Base-by-base conservation (phyloP, 2,329 filamentous ascomycete genomes). In the Trichophaea hybrida region DNA sequence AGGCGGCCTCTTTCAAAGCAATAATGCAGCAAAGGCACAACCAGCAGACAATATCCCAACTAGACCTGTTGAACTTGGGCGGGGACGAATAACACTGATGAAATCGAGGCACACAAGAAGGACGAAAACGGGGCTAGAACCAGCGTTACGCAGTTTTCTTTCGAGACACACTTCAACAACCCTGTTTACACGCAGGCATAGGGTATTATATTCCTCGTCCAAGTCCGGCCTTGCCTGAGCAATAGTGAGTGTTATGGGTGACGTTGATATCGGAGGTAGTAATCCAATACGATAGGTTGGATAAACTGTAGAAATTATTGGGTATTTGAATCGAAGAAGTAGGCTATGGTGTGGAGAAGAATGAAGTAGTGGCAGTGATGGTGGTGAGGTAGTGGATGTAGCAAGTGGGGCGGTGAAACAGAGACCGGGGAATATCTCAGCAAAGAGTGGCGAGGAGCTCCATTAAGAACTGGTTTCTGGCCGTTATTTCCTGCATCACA, bases 81-180 rank as follows among this genome's bases (percentile, higher is more conserved):
- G 40, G 24, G 40, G 50, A n/a, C 34, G 24, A 53, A 53, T 35
- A 32, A 49, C 44, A 24, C 50, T 33, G 34, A 53, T 4, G 50
- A 35, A 53, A 51, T 43, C 38, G 44, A 35, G 50, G n/a, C 50
- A 53, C 44, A 49, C 44, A 53, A 6, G 15, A 34, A 53, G 33
- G 33, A 53, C 50, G 32, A 53, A 53, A 53, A 53, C 33, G 50
- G 48, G 50, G 32, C 50, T n/a, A 53, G 50, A 53, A 53, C 5
- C 32, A 34, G 24, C 32, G 32, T 35, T 37, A 53, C 50, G 50
- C 50, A 37, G 50, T 53, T 24, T 3, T 35, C 7, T 53, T 37
- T 35, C 13, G 24, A 53, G 50, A 53, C 33, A 53, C 44, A 49
- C 13, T 33, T 35, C 33, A 37, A 10, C 32, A 53, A 53, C 44